Conservation (phyloP, 2,329 filamentous ascomycete genomes). For the Harringtonia lauricola region DNA sequence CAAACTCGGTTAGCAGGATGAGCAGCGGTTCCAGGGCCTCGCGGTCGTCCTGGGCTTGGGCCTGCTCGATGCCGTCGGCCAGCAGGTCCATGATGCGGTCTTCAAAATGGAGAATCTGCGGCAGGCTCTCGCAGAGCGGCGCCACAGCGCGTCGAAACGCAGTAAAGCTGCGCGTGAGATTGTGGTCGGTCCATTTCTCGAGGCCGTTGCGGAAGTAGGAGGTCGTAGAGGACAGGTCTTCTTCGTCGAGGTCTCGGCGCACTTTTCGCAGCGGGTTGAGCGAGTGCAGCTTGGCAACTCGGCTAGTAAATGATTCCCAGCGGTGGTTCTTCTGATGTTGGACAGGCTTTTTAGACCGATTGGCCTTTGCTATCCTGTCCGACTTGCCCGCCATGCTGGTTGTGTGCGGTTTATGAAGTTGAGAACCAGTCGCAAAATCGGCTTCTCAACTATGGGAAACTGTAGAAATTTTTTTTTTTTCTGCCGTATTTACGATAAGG, state of each 20-base stretch:
- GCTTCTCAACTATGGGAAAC: neutral
- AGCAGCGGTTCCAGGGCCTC: constrained; percentile 78
- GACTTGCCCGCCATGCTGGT: constrained; percentile 50
- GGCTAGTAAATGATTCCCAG: constrained; percentile 84
- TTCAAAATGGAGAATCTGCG: constrained; percentile 86
- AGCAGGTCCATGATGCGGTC: constrained; percentile 72
- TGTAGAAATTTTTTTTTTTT: constrained; percentile 8
- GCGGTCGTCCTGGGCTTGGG: constrained; percentile 31
- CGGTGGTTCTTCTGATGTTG: constrained; percentile 69
- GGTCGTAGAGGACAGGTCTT: constrained; percentile 60
- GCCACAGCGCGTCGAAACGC: constrained; percentile 64
- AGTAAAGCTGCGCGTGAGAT: constrained; percentile 72
- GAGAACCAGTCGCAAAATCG: too few species aligned
- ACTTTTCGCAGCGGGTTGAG: constrained; percentile 88
- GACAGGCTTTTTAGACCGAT: constrained; percentile 51
- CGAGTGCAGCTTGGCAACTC: constrained; percentile 78
- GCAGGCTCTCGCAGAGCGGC: constrained; percentile 77
- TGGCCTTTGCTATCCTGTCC: constrained; percentile 57
- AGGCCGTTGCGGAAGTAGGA: constrained; percentile 80
- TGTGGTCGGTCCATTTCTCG: constrained; percentile 84
- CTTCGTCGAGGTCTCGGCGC: constrained; percentile 70
- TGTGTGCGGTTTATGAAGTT: neutral
- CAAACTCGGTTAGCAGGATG: constrained; percentile 81
- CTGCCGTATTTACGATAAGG: constrained; percentile 12
- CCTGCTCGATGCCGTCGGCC: constrained; percentile 59